Base-by-base conservation (phyloP, 257 asterid genomes). In the Solanum lycopersicoides region DNA sequence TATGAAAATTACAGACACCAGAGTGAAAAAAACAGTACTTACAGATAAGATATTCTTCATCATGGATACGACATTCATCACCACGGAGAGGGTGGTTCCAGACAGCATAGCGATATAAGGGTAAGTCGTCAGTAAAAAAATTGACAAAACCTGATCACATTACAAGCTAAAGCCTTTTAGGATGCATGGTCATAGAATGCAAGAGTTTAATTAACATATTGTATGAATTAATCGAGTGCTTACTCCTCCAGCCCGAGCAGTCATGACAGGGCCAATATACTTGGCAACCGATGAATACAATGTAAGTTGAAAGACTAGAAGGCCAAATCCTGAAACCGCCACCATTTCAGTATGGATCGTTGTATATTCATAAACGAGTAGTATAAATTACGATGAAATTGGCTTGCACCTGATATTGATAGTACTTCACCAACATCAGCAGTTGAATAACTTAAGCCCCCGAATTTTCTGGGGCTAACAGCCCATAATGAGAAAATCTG, bases 401-500 rank as follows among this genome's bases (percentile, higher is more conserved):
- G 25, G 3, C 41, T 14, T 84, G 79, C 86, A 96, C 99, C 98
- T 86, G 99, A 83, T 80, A 96, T 91, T 18, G 98, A 88, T 83
- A 96, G 94, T 90, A 96, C 93, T 91, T 86, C 92, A 89, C 99
- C 99, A 74, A 96, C 97, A 89, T 90, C 93, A 63, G 94, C 82
- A 39, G 98, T 92, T 88, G 91, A 88, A 86, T 88, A 93, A 83
- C 95, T 92, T 87, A 96, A 90, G 30, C 99, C 98, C 63, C 97
- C 98, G 8, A 92, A 89, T 89, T 89, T 94, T 87, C 74, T 91
- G 59, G 99, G 93, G 88, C 98, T 96, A 72, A 92, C 98, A 25
- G 99, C 96, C 99, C 99, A 96, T 86, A 96, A 87, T 16, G 99
- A 93, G 88, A 96, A 96, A 93, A 95, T 95, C 98, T 96, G 84